phyloP scores from a whole-genome alignment of 2,329 filamentous ascomycete species.

The Aspergillus udagawae region DNA sequence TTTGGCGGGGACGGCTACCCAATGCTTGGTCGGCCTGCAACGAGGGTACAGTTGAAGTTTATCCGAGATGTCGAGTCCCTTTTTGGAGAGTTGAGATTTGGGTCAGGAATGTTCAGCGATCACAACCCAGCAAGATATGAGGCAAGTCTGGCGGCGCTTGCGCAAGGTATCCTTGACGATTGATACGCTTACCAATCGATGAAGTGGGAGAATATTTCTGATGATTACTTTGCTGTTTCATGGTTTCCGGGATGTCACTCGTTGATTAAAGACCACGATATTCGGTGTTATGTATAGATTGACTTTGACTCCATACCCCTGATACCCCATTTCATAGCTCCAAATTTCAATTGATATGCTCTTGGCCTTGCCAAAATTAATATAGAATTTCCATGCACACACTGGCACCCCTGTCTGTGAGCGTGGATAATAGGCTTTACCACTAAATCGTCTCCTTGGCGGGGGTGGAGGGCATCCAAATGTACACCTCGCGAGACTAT shows the following conservation, averaged over 20 bases:
- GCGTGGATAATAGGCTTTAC: background rate
- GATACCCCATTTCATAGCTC: background rate
- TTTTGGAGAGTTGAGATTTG: conserved; percentile 69
- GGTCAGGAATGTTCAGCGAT: conserved; percentile 69
- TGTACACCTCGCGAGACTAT: background rate
- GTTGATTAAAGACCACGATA: background rate
- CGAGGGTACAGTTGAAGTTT: conserved; percentile 65
- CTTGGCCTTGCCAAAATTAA: background rate
- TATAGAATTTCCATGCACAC: background rate
- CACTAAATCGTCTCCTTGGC: background rate
- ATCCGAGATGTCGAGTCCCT: conserved; percentile 66
- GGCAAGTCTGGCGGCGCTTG: conserved; percentile 60
- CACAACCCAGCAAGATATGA: conserved; percentile 74
- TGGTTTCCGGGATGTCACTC: background rate
- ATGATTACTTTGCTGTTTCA: background rate
- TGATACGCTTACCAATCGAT: conserved; percentile 17
- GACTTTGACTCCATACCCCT: background rate
- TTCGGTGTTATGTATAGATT: background rate
- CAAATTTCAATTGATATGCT: background rate
- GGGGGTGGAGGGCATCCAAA: background rate
- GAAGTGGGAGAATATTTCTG: background rate
- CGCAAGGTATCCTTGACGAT: conserved; percentile 42
- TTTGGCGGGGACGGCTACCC: conserved; percentile 40
- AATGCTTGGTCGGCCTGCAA: conserved; percentile 60
- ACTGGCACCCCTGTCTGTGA: background rate